These are phyloP conservation scores for Kwoniella heveanensis DNA, from an alignment of 768 basidiomycete genomes.

Conservation along the genomic window DNA sequence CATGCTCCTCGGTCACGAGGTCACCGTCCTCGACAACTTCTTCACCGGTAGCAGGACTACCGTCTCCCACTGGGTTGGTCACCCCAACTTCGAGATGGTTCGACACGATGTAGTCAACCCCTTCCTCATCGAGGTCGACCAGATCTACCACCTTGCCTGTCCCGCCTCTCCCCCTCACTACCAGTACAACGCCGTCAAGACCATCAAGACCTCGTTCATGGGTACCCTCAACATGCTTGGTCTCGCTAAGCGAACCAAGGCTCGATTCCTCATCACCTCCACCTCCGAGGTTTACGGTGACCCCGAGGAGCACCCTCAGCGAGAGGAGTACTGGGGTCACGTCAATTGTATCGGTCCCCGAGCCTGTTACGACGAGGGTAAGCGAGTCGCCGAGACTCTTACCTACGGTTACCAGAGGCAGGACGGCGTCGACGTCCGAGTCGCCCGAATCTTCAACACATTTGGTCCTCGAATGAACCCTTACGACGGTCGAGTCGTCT, in stretches of 20 bases:
- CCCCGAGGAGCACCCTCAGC: conserved; percentile 96
- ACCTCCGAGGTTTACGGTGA: conserved; percentile 99
- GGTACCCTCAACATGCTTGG: conserved; percentile 99
- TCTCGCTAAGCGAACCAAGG: conserved; percentile 94
- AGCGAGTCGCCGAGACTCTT: conserved; percentile 96
- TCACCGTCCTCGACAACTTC: conserved; percentile 96
- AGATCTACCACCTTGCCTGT: conserved; percentile 98
- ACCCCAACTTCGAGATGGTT: conserved; percentile 98
- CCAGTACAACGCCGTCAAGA: conserved; percentile 97
- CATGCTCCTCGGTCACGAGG: conserved; percentile 96
- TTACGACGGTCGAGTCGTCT: conserved; percentile 93
- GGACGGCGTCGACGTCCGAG: conserved; percentile 91
- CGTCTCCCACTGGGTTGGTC: conserved; percentile 65
- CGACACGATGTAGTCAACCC: conserved; percentile 96
- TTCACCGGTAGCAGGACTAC: conserved; percentile 99
- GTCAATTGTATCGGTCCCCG: conserved; percentile 98
- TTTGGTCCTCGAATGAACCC: conserved; percentile 71
- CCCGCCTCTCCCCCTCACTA: conserved; percentile 97
- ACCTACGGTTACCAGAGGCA: conserved; percentile 95
- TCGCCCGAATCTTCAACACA: conserved; percentile 93
- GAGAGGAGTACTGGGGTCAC: conserved; percentile 96
- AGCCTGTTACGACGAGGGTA: conserved; percentile 99
- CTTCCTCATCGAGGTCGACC: conserved; percentile 98
- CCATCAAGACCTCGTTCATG: conserved; percentile 97
- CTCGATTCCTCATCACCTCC: conserved; percentile 91